These are phyloP conservation scores for Ceratopteris richardii DNA, from an alignment of 75 land plant genomes.

Conservation along the genomic window DNA sequence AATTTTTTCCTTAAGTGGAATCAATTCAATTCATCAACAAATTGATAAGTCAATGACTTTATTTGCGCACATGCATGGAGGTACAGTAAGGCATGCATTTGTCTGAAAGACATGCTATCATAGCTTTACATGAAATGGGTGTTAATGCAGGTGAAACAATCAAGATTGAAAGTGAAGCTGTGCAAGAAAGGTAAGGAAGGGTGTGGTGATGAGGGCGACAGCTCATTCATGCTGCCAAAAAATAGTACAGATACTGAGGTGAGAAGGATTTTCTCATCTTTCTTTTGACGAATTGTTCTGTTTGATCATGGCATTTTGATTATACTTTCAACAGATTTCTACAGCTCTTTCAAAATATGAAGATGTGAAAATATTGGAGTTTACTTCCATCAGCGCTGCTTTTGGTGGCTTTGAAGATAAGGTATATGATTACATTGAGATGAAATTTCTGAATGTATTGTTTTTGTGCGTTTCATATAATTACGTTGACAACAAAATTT, in stretches of 20 bases:
- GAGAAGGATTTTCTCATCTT: neutral
- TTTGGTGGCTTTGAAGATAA: constrained; percentile 70
- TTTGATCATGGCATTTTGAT: too few species aligned
- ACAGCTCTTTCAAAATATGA: constrained; percentile 42
- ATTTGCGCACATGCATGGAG: too few species aligned
- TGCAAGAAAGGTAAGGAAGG: constrained; percentile 40
- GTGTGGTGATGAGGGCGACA: constrained; percentile 27
- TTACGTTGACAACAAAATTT: too few species aligned
- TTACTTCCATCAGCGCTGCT: constrained; percentile 67
- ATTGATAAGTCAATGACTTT: too few species aligned
- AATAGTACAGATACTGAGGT: constrained; percentile 66
- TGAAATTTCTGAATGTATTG: neutral
- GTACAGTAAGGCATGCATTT: too few species aligned
- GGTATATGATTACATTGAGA: constrained; percentile 44
- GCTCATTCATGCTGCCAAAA: constrained; percentile 49
- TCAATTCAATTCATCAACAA: too few species aligned
- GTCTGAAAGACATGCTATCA: too few species aligned
- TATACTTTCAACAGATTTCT: constrained; percentile 38
- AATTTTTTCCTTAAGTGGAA: too few species aligned
- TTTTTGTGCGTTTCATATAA: too few species aligned
- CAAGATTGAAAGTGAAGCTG: constrained; percentile 67
- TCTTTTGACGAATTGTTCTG: too few species aligned
- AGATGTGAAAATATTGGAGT: constrained; percentile 69
- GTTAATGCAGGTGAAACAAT: constrained; percentile 64
- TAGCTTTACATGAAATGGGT: too few species aligned